A percentile compares a stretch with the other conserved stretches of the same genome.
These are phyloP conservation scores for Stagonosporopsis vannaccii DNA, from an alignment of 2,329 filamentous ascomycete genomes.

Conservation along the genomic window DNA sequence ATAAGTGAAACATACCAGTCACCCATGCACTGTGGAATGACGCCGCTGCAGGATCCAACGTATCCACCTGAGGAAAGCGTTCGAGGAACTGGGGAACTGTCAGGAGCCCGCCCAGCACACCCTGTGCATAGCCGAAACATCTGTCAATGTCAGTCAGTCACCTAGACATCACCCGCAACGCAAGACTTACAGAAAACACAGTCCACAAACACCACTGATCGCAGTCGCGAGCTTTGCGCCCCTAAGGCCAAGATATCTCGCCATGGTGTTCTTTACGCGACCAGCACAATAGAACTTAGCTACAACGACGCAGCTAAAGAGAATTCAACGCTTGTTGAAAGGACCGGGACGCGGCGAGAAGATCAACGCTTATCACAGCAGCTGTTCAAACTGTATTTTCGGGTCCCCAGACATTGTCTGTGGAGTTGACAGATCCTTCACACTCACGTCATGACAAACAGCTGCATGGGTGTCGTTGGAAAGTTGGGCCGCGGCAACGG, in stretches of 20 bases:
- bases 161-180: not conserved
- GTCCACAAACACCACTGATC: conserved; percentile 35
- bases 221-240: conserved; percentile 29
- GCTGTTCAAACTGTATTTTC: conserved; percentile 3
- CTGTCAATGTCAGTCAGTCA: conserved; percentile 32
- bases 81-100: conserved; percentile 69
- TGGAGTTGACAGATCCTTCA: conserved; percentile 10
- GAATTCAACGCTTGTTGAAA: not conserved
- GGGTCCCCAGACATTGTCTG: conserved; percentile 8
- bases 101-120: conserved; percentile 73
- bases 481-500: conserved; percentile 5
- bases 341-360: not conserved
- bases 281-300: conserved; percentile 5
- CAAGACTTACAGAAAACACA: conserved; percentile 37
- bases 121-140: conserved; percentile 68
- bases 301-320: not conserved
- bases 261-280: conserved; percentile 22
- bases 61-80: conserved; percentile 38
- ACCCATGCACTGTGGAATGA: conserved; percentile 35
- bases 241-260: conserved; percentile 33
- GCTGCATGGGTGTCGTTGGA: not conserved
- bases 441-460: conserved; percentile 14
- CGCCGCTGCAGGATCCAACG: conserved; percentile 22
- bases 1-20: conserved; percentile 25
- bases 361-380: conserved; percentile 6